Evolutionary conservation across 2,329 filamentous ascomycete species (phyloP), one percentile per base, ranked within the genome.

Genomic region (Thielaviopsis ethacetica): DNA sequence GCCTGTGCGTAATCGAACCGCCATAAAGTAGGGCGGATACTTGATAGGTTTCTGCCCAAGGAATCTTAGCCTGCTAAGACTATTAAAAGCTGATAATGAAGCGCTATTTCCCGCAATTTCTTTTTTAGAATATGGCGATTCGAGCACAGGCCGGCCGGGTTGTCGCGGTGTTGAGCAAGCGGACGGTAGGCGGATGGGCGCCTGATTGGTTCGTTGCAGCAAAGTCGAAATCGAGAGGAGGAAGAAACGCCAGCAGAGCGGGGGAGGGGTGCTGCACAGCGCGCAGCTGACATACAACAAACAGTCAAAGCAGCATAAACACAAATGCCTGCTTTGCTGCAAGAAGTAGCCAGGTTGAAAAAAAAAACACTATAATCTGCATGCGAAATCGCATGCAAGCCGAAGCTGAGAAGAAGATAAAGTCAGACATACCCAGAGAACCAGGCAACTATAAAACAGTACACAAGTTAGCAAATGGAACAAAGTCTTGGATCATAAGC

Each of bases 401-500:
- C 41, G 34, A 21, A 57, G 58, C 56, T 62, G 63, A 27, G 27
- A 38, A 55, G 15, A 34, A 53, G 47, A 30, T 17, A 49, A 50
- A 51, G 3, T 64, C 66, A 64, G 59, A 82, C 86, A 64, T 85
- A 90, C 85, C 86, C 86, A 66, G 81, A 75, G 69, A 90, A 91
- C 87, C 87, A 91, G 67, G 80, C 86, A 68, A 91, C 82, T 84
- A 63, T 54, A 64, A 58, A 60, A 47, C 56, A 64, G 66, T 68
- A 62, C 12, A 63, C 57, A 63, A 12, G 68, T 75, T 65, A 76
- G 70, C 64, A 63, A 61, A 41, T 53, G 59, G 41, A 63, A 53
- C 41, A 44, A n/a, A 15, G 38, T 44, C 17, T 38, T 15, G 38
- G 38, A 15, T 44, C 38, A 44, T 15, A 44, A 44, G 38, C 10